Conservation (phyloP, 768 basidiomycete genomes). For the Phaeotremella skinneri region DNA sequence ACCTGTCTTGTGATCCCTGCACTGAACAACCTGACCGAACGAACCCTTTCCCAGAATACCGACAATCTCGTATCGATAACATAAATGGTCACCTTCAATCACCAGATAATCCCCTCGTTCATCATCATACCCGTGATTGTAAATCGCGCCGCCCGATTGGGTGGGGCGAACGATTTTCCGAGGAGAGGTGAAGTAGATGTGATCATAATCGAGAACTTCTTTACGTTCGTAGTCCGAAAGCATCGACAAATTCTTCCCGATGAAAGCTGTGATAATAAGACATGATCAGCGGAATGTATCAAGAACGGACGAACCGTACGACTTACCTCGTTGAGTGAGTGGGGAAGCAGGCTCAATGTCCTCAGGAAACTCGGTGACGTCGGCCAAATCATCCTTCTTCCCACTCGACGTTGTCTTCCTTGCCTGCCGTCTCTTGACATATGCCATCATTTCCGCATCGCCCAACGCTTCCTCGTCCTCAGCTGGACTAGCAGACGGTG, state of each 20-base stretch:
- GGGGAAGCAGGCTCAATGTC: constrained; percentile 70
- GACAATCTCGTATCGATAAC: constrained; percentile 92
- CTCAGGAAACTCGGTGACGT: constrained; percentile 87
- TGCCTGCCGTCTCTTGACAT: constrained; percentile 82
- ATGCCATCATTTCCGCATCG: constrained; percentile 96
- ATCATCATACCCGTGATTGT: constrained; percentile 96
- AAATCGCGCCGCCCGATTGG: constrained; percentile 47
- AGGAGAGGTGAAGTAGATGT: constrained; percentile 63
- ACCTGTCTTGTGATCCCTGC: constrained; percentile 91
- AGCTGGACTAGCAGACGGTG: constrained; percentile 29
- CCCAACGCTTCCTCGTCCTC: constrained; percentile 58
- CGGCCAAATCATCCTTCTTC: constrained; percentile 81
- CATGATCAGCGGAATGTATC: neutral
- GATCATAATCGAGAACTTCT: constrained; percentile 82
- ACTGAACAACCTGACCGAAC: constrained; percentile 93
- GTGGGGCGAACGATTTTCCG: constrained; percentile 23
- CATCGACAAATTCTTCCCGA: constrained; percentile 57
- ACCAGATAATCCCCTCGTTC: constrained; percentile 96
- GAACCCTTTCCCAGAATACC: constrained; percentile 95
- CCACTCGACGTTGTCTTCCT: constrained; percentile 73
- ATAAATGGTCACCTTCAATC: constrained; percentile 84
- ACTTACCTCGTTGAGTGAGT: constrained; percentile 68
- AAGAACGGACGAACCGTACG: neutral
- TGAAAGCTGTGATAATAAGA: constrained; percentile 40
- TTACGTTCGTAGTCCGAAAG: constrained; percentile 85